These are phyloP conservation scores for Colletotrichum tropicicola DNA, from an alignment of 2,329 filamentous ascomycete genomes.

Conservation along the genomic window DNA sequence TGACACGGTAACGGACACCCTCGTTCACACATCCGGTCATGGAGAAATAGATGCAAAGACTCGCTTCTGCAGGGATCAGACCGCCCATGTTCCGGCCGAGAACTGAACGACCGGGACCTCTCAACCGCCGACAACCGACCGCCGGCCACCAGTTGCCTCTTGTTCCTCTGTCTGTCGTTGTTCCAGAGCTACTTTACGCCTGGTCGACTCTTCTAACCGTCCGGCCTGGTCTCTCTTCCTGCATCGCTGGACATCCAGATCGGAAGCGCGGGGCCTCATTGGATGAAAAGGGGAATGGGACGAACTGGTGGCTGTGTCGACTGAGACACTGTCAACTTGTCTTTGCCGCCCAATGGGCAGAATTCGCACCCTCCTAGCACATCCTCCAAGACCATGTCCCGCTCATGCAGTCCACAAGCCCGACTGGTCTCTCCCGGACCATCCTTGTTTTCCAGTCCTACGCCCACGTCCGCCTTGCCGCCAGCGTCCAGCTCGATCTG, in stretches of 20 bases:
- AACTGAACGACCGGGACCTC: neutral
- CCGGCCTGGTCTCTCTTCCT: neutral
- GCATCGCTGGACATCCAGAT: neutral
- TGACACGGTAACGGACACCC: neutral
- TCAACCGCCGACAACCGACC: neutral
- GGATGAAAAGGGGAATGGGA: neutral
- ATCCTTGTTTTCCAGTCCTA: neutral
- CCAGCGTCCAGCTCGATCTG: neutral
- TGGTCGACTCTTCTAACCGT: neutral
- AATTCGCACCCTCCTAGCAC: neutral
- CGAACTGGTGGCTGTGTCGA: slow-evolving; percentile 4
- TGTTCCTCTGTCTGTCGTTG: neutral
- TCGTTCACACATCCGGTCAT: neutral
- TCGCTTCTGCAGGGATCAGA: neutral
- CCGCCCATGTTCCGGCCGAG: slow-evolving; percentile 21
- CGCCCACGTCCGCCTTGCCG: neutral
- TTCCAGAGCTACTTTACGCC: neutral
- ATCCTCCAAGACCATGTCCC: neutral
- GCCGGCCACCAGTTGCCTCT: neutral
- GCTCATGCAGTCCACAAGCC: neutral
- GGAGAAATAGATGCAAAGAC: neutral
- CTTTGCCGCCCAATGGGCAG: neutral
- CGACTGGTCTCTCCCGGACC: neutral
- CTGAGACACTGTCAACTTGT: slow-evolving; percentile 20
- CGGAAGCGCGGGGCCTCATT: neutral